Evolutionary conservation across 2,329 filamentous ascomycete genomes (phyloP).

Genomic region (Alternaria consortialis): DNA sequence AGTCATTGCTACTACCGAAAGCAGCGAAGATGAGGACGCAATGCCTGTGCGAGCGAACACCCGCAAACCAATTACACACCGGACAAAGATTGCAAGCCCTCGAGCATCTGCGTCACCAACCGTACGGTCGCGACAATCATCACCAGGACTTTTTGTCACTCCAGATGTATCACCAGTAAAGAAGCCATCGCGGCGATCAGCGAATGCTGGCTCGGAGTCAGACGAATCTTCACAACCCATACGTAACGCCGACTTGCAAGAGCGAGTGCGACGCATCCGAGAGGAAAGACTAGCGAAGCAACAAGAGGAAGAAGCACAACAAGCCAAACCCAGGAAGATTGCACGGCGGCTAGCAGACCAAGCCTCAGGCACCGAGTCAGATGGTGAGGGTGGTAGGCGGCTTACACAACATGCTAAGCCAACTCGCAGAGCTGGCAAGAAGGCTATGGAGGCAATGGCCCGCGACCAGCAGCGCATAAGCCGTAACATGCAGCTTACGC

Average conservation of each 20-base stretch:
- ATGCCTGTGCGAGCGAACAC: slow-evolving; percentile 34
- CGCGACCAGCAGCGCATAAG: slow-evolving; percentile 91
- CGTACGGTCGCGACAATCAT: slow-evolving; percentile 48
- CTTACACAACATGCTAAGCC: slow-evolving; percentile 75
- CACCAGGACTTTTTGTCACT: slow-evolving; percentile 67
- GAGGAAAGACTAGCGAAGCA: slow-evolving; percentile 75
- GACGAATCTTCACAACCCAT: slow-evolving; percentile 53
- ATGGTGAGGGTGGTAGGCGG: slow-evolving; percentile 60
- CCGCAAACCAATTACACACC: slow-evolving; percentile 23
- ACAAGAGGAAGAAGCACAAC: slow-evolving; percentile 56
- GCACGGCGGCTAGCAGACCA: slow-evolving; percentile 42
- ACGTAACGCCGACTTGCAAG: slow-evolving; percentile 71
- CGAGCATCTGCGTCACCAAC: slow-evolving; percentile 27
- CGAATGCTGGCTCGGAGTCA: slow-evolving; percentile 53
- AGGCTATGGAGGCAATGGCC: slow-evolving; percentile 92
- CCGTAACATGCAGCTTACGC: slow-evolving; percentile 88
- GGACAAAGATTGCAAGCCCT: slow-evolving; percentile 24
- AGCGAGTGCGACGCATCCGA: slow-evolving; percentile 76
- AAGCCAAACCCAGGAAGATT: slow-evolving; percentile 51
- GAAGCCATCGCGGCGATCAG: slow-evolving; percentile 36
- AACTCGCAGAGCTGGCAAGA: slow-evolving; percentile 88
- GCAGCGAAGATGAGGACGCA: slow-evolving; percentile 42
- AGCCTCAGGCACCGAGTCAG: slow-evolving; percentile 63
- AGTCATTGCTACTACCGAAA: slow-evolving; percentile 18
- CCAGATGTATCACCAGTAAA: slow-evolving; percentile 51